phyloP scores from a whole-genome alignment of 257 asterid genomes.

The Petunia axillaris region DNA sequence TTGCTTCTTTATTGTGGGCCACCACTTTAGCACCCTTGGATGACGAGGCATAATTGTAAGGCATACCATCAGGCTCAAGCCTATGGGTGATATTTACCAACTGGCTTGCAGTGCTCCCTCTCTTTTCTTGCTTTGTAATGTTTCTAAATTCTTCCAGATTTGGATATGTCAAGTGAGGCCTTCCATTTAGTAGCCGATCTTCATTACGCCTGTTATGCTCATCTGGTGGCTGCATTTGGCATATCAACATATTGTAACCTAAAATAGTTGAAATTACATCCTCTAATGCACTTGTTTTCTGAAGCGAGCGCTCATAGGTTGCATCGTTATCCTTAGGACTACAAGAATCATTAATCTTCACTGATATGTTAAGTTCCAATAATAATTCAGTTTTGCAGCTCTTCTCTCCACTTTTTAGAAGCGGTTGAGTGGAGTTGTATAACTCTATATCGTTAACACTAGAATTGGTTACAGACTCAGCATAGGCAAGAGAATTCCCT shows the following conservation, averaged over 20 bases:
- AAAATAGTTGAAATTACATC: slow-evolving; percentile 52
- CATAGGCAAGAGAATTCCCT: slow-evolving; percentile 55
- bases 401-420: slow-evolving; percentile 41
- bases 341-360: slow-evolving; percentile 36
- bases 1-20: slow-evolving; percentile 83
- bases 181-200: slow-evolving; percentile 44
- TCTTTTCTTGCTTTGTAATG: slow-evolving; percentile 57
- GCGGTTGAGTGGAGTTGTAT: slow-evolving; percentile 38
- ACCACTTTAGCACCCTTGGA: slow-evolving; percentile 96
- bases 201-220: slow-evolving; percentile 31
- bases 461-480: slow-evolving; percentile 43
- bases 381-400: slow-evolving; percentile 30
- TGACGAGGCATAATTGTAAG: slow-evolving; percentile 86
- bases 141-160: slow-evolving; percentile 78
- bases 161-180: slow-evolving; percentile 57
- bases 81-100: slow-evolving; percentile 73
- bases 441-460: slow-evolving; percentile 36
- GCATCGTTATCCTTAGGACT: slow-evolving; percentile 28
- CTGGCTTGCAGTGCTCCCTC: slow-evolving; percentile 48
- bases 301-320: slow-evolving; percentile 37
- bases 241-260: slow-evolving; percentile 49
- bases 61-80: slow-evolving; percentile 88
- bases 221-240: slow-evolving; percentile 46
- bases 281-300: slow-evolving; percentile 48
- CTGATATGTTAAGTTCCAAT: slow-evolving; percentile 40